Evolutionary conservation across 192 early-diverging fungal species (phyloP), one percentile per base, ranked within the genome.

Genomic region (Podila epicladia): DNA sequence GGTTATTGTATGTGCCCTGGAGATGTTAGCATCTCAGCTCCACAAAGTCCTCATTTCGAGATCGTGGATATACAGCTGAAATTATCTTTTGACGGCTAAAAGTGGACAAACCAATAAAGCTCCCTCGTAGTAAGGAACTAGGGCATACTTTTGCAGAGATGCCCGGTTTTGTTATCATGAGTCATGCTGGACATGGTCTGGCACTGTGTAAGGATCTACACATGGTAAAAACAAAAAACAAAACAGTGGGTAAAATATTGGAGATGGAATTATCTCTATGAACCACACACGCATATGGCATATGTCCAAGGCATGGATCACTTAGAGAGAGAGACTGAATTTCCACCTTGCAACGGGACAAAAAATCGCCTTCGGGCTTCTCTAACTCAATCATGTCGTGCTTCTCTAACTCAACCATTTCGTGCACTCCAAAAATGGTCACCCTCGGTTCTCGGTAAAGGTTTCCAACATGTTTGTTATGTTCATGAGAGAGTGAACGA

Each of bases 121-220:
- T 3, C 29, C 29, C 29, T 29, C 29, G 3, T 29, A 29, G 29
- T 29, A 55, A 53, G 3, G 72, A 82, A n/a, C 65, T 64, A 33
- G 62, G 72, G 26, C 22, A 71, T 31, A 48, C 28, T 62, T 22
- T 57, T 28, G 62, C 28, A 29, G 37, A 63, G 35, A 82, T 80
- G 32, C 72, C 65, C 28, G 28, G 38, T 7, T 49, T 6, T 49
- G 31, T n/a, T 1, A 28, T 32, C 65, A 19, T 53, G 62, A 9
- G 61, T 8, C 15, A 49, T 4, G 19, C 48, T 62, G 24, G 57
- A 62, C 7, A 33, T 33, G 5, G 49, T 35, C 48, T 72, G 58
- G 33, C 51, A 29, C 58, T 66, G 68, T 32, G 55, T 35, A 51
- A n/a, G n/a, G n/a, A 38, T 20, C 24, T 19, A 60, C 33, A 37